Percentiles rank a stretch among this genome's conserved stretches.
These are phyloP conservation scores for Mangifera indica DNA, from an alignment of 345 rosid genomes.

Conservation along the genomic window DNA sequence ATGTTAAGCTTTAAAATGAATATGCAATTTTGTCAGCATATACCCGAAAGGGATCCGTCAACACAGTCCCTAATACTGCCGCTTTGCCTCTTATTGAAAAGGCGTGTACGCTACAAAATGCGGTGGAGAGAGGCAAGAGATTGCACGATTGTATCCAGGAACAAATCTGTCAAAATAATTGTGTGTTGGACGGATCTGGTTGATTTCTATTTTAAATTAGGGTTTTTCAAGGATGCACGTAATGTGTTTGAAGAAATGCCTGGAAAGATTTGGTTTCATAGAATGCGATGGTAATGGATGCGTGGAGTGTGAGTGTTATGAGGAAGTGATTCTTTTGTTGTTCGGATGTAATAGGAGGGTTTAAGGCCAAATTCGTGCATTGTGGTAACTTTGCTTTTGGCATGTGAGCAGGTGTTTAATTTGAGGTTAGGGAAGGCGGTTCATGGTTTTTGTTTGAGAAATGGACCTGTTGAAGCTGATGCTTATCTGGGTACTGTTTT, in stretches of 20 bases:
- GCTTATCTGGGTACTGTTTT: constrained; percentile 40
- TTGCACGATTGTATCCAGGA: constrained; percentile 28
- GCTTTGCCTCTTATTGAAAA: constrained; percentile 48
- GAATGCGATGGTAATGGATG: constrained; percentile 44
- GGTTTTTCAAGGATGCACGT: constrained; percentile 35
- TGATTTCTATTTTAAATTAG: constrained; percentile 38
- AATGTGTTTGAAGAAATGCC: constrained; percentile 42
- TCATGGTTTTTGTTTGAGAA: constrained; percentile 42
- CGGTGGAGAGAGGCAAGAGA: constrained; percentile 36
- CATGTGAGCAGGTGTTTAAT: constrained; percentile 28
- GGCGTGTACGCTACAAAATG: constrained; percentile 41
- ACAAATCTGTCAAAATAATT: constrained; percentile 36
- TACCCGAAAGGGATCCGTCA: constrained; percentile 40
- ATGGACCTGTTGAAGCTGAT: constrained; percentile 29
- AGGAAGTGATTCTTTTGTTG: constrained; percentile 32
- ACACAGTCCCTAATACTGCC: constrained; percentile 26
- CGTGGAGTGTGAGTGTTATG: constrained; percentile 26
- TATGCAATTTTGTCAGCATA: constrained; percentile 40
- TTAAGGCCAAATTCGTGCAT: constrained; percentile 37
- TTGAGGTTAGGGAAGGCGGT: constrained; percentile 38
- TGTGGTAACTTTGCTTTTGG: constrained; percentile 36
- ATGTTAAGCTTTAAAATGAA: constrained; percentile 41
- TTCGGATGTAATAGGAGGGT: constrained; percentile 32
- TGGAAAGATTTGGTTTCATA: constrained; percentile 43
- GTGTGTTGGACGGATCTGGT: constrained; percentile 43